Conservation (phyloP, 495 filamentous ascomycete species). For the Neurospora terricola region DNA sequence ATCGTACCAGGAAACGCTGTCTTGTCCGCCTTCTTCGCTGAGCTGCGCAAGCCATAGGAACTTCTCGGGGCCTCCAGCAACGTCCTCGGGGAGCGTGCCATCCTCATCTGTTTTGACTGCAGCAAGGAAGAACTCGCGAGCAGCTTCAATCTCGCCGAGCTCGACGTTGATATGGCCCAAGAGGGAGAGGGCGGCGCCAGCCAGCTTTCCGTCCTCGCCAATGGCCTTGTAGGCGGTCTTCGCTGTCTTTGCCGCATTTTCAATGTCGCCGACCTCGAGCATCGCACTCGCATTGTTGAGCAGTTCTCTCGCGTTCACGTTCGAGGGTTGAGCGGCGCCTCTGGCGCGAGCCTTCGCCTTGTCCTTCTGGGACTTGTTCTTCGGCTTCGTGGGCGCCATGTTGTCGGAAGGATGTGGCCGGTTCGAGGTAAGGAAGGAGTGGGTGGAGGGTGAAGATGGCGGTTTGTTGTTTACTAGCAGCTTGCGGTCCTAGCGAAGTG, state of each 20-base stretch:
- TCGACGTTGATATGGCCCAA: constrained; percentile 82
- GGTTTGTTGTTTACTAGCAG: background rate
- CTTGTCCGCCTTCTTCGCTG: constrained; percentile 71
- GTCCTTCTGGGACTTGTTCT: constrained; percentile 27
- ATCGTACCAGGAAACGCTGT: constrained; percentile 83
- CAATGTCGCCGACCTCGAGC: constrained; percentile 60
- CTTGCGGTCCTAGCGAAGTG: background rate
- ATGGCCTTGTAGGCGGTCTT: constrained; percentile 48
- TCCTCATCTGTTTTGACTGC: constrained; percentile 66
- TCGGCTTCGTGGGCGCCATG: constrained; percentile 38
- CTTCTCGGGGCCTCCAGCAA: constrained; percentile 80
- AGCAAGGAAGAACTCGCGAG: constrained; percentile 54
- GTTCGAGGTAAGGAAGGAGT: background rate
- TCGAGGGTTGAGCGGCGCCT: constrained; percentile 12
- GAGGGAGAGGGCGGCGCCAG: constrained; percentile 59
- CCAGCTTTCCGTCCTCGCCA: constrained; percentile 21
- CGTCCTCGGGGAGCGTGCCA: constrained; percentile 49
- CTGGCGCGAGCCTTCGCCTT: constrained; percentile 18
- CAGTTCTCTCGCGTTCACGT: constrained; percentile 28
- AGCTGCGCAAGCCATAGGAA: constrained; percentile 95
- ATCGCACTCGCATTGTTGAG: constrained; percentile 59
- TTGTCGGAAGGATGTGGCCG: background rate
- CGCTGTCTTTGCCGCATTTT: constrained; percentile 57
- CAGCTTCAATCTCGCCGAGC: constrained; percentile 64
- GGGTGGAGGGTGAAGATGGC: background rate